Conservation (phyloP, 257 asterid genomes). For the Penstemon newberryi region DNA sequence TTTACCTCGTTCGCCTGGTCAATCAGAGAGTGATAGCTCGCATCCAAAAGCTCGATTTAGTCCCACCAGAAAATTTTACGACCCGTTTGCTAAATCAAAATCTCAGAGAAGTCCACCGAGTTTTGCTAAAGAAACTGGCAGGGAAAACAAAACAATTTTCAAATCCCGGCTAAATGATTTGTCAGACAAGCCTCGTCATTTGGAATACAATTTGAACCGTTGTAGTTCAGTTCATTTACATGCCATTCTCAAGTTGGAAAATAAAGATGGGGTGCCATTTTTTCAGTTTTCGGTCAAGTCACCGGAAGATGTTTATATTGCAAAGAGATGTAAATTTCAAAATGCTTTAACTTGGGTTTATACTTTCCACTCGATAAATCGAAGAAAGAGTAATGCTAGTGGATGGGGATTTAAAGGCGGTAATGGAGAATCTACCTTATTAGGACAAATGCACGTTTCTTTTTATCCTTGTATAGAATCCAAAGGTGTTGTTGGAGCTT, state of each 20-base stretch:
- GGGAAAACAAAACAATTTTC: constrained; percentile 5
- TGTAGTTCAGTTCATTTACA: constrained; percentile 70
- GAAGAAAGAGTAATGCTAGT: constrained; percentile 67
- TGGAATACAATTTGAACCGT: constrained; percentile 8
- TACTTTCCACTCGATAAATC: constrained; percentile 71
- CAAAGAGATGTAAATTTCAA: constrained; percentile 65
- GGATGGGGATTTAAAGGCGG: constrained; percentile 62
- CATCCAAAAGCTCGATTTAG: constrained; percentile 48
- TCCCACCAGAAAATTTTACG: constrained; percentile 54
- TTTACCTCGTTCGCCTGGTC: constrained; percentile 65
- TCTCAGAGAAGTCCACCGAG: constrained; percentile 50
- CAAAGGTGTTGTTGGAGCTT: constrained; percentile 41
- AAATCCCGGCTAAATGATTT: constrained; percentile 35
- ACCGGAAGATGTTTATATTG: constrained; percentile 64
- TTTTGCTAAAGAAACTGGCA: constrained; percentile 37
- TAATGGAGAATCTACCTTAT: constrained; percentile 46
- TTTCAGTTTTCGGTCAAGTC: constrained; percentile 71
- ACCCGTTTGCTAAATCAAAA: constrained; percentile 71
- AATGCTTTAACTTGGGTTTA: constrained; percentile 63
- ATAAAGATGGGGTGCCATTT: constrained; percentile 52
- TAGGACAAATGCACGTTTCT: constrained; percentile 80
- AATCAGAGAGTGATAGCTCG: constrained; percentile 50
- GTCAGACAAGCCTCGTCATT: constrained; percentile 30
- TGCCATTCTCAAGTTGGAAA: constrained; percentile 66
- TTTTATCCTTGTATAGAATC: constrained; percentile 57